Base-by-base conservation (phyloP, 2,329 filamentous ascomycete genomes). In the Diplodia mutila region DNA sequence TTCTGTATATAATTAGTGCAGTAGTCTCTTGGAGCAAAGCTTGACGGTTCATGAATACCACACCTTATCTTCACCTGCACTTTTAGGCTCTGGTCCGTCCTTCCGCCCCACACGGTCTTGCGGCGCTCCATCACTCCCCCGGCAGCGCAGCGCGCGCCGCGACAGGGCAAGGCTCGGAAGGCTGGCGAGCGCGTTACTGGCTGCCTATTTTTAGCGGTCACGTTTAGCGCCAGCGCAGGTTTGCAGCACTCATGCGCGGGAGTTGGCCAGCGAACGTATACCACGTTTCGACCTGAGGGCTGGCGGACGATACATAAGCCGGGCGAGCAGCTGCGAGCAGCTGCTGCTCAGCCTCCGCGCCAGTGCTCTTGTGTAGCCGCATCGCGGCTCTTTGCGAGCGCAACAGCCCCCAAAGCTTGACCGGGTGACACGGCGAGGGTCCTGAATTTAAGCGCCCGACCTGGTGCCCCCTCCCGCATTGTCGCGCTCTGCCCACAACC, bases 371-470 rank as follows among this genome's bases (percentile, higher is more conserved):
- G 63, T 66, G 57, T 61, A 48, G 57, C 39, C 57, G 21, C 34
- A 27, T 29, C 39, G 57, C 57, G 57, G 57, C 57, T 61, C 57
- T 61, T 61, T 34, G 57, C 23, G 57, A 48, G 39, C 57, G 57
- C 63, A 57, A 29, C 37, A 48, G 63, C 63, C 63, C 52, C 52
- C 63, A 57, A 55, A 57, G 57, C 57, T 61, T 61, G 57, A 48
- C 57, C 23, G 42, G 42, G 42, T 29, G 42, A 42, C 65, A 57
- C 65, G 37, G 53, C 65, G 29, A 39, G 29, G 49, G 61, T 25
- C 29, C 39, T 64, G 61, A 29, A 23, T 39, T 46, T 66, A 66
- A 66, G 65, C 65, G 65, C 65, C 65, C 42, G 65, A 42, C 65
- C 65, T 61, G 52, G 53, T 61, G 53, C 27, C 25, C 53, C 32